Percentiles rank a stretch among this genome's conserved stretches.
Conservation (phyloP, 768 basidiomycete genomes). For the Phanerochaete carnosa region DNA sequence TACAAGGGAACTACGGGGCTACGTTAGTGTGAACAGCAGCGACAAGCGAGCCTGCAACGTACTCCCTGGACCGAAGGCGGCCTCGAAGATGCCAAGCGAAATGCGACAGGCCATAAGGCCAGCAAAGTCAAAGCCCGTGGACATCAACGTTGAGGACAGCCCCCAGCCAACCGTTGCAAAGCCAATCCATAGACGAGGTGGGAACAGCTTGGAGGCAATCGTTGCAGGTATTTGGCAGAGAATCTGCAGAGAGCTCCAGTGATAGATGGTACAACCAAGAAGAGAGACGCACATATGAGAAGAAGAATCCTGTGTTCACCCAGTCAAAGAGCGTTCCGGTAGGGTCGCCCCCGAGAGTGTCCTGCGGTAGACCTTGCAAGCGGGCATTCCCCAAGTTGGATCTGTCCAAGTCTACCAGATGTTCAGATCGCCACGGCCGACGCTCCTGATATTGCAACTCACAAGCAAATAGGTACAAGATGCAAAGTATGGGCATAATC, state of each 20-base stretch:
- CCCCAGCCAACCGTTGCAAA: conserved; percentile 71
- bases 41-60: neutral
- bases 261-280: neutral
- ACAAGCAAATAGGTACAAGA: conserved; percentile 80
- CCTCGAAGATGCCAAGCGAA: conserved; percentile 73
- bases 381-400: conserved; percentile 80
- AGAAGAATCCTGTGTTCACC: conserved; percentile 75
- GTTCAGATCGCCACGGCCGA: neutral
- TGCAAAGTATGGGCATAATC: conserved; percentile 67
- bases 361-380: conserved; percentile 64
- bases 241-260: conserved; percentile 40
- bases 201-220: conserved; percentile 61
- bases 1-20: conserved; percentile 53
- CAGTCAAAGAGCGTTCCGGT: conserved; percentile 73
- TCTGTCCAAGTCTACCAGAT: conserved; percentile 54
- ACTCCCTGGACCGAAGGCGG: conserved; percentile 69
- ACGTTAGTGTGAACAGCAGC: neutral
- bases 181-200: conserved; percentile 67
- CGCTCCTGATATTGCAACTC: conserved; percentile 24
- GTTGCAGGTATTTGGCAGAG: conserved; percentile 67
- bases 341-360: conserved; percentile 63
- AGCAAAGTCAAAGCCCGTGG: conserved; percentile 57
- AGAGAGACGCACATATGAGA: conserved; percentile 59
- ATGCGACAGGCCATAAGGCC: conserved; percentile 58
- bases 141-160: conserved; percentile 67